phyloP scores from a whole-genome alignment of 352 stramenopile species.

The Phytopythium aichiense region DNA sequence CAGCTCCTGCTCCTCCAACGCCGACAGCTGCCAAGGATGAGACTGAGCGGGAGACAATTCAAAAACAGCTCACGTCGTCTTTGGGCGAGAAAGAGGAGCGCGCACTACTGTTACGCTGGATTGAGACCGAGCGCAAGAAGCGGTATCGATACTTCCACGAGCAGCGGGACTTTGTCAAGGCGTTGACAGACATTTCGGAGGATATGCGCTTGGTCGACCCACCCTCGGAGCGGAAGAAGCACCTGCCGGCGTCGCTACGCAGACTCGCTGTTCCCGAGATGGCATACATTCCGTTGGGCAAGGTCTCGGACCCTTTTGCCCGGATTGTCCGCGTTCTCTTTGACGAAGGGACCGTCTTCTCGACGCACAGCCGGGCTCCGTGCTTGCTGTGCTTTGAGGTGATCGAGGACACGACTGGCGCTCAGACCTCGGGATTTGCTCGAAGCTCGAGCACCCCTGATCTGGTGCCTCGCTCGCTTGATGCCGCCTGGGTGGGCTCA shows the following conservation, averaged over 20 bases:
- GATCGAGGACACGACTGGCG: slow-evolving; percentile 55
- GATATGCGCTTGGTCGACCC: slow-evolving; percentile 62
- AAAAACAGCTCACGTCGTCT: neutral
- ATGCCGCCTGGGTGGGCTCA: neutral
- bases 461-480: neutral
- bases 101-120: slow-evolving; percentile 67
- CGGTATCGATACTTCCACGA: slow-evolving; percentile 81
- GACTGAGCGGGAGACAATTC: neutral
- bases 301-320: slow-evolving; percentile 65
- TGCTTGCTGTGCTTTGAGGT: slow-evolving; percentile 79
- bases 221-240: slow-evolving; percentile 58
- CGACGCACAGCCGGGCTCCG: slow-evolving; percentile 68
- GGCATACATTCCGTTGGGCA: slow-evolving; percentile 72
- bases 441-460: neutral
- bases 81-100: slow-evolving; percentile 26
- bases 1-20: neutral
- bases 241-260: slow-evolving; percentile 42
- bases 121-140: slow-evolving; percentile 75
- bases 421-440: neutral
- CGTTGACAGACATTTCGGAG: slow-evolving; percentile 68
- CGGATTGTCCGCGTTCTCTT: slow-evolving; percentile 60
- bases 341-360: slow-evolving; percentile 79
- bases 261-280: slow-evolving; percentile 52
- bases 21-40: neutral
- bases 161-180: slow-evolving; percentile 71